Base-by-base conservation (phyloP, 2,329 filamentous ascomycete genomes). In the Stagonosporopsis cucurbitacearum region DNA sequence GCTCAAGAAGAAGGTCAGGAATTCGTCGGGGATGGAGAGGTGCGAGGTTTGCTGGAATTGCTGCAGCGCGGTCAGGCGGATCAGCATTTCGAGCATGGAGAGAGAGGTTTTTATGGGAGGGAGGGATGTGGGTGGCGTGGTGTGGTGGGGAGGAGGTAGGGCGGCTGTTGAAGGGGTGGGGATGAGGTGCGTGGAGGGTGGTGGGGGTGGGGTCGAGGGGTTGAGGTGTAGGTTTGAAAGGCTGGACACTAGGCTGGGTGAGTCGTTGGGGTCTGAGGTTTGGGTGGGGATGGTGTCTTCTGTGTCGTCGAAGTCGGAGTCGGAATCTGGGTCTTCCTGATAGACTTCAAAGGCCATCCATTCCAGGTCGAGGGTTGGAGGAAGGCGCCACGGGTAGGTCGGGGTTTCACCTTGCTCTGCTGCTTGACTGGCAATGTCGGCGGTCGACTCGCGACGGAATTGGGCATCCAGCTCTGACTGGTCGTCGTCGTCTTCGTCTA, bases 301-400 rank as follows among this genome's bases (percentile, higher is more conserved):
- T 8, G 65, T 67, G 22, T 75, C 74, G 35, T 78, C 71, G 32
- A 81, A 77, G 35, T 85, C 83, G 0, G 82, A 82, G 36, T 84
- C 83, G 0, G 84, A 84, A 1, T 82, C 79, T 3, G 86, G 81
- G 25, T 81, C 79, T 65, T 91, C 87, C 15, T 85, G 84, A 70
- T 88, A 95, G 1, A 96, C 90, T 71, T 96, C 92, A 15, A 97
- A 86, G 0, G 93, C 93, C 62, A 96, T 85, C 93, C 93, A 97
- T 74, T 96, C 93, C 0, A 89, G 87, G 64, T 96, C 93, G 0
- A 96, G 80, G 57, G 92, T 89, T 1, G 82, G 81, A 0, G 92
- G 91, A 2, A 96, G 78, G 11, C 80, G 79, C 83, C 86, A 88
- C 7, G 78, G 73, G 41, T 80, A 76, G 1, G 62, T 37, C 11